Evolutionary conservation across 2,329 filamentous ascomycete species (phyloP).

Genomic region (Akanthomyces lecanii): DNA sequence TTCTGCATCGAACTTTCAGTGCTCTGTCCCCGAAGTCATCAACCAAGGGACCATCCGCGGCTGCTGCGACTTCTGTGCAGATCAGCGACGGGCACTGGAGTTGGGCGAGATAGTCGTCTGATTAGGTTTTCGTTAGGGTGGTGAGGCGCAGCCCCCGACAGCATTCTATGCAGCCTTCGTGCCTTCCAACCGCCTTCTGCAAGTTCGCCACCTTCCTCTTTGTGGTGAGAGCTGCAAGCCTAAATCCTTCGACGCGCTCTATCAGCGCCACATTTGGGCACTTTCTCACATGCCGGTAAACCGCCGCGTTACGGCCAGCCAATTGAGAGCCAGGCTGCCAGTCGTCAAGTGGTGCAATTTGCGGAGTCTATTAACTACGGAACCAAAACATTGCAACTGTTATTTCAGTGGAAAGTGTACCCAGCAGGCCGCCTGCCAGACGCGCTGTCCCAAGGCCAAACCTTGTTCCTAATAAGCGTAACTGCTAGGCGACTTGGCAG

Average conservation of each 20-base stretch:
- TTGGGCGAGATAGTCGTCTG: constrained; percentile 3
- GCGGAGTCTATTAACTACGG: neutral
- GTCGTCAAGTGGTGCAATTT: neutral
- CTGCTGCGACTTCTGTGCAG: neutral
- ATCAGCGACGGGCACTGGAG: neutral
- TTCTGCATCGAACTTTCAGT: neutral
- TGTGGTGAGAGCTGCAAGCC: constrained; percentile 10
- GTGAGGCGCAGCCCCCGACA: constrained; percentile 9
- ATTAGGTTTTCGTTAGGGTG: constrained; percentile 13
- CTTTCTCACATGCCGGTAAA: constrained; percentile 6
- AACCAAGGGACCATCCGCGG: neutral
- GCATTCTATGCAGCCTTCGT: constrained; percentile 6
- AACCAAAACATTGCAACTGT: neutral
- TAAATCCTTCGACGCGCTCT: constrained; percentile 11
- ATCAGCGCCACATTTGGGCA: constrained; percentile 5
- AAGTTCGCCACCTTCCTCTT: constrained; percentile 2
- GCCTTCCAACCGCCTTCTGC: constrained; percentile 12
- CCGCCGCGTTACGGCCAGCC: neutral
- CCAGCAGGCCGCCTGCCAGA: neutral
- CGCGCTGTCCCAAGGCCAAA: neutral
- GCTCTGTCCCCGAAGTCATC: neutral
- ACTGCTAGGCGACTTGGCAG: constrained; percentile 9
- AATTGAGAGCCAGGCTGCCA: neutral
- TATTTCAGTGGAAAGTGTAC: neutral
- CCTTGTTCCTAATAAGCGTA: constrained; percentile 9